Evolutionary conservation across 2,329 filamentous ascomycete species (phyloP).

Genomic region (Neocatenulostroma microsporum): DNA sequence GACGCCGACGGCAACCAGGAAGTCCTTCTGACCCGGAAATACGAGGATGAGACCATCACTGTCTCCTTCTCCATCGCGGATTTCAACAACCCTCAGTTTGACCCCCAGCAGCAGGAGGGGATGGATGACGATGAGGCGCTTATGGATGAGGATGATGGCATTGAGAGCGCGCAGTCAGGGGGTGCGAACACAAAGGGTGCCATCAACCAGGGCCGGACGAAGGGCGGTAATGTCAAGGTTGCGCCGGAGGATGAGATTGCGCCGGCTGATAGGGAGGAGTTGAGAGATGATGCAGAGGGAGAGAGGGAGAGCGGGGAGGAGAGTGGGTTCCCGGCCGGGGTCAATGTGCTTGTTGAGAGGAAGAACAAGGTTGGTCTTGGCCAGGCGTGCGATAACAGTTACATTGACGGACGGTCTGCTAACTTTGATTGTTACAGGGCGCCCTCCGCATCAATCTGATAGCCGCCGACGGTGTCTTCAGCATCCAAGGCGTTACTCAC

Average conservation of each 20-base stretch:
- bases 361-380: slow-evolving; percentile 57
- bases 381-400: no score
- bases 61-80: slow-evolving; percentile 81
- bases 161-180: slow-evolving; percentile 44
- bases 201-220: slow-evolving; percentile 47
- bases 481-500: slow-evolving; percentile 86
- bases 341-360: slow-evolving; percentile 87
- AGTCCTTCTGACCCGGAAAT: slow-evolving; percentile 72
- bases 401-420: no score
- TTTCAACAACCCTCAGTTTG: slow-evolving; percentile 51
- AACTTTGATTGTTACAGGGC: slow-evolving; percentile 44
- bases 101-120: slow-evolving; percentile 39
- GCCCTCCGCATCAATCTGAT: slow-evolving; percentile 80
- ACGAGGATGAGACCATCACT: slow-evolving; percentile 79
- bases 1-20: slow-evolving; percentile 82
- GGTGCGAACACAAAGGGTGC: slow-evolving; percentile 50
- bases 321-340: slow-evolving; percentile 64
- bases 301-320: slow-evolving; percentile 37
- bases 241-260: slow-evolving; percentile 50
- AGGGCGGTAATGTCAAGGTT: slow-evolving; percentile 46
- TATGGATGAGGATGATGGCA: slow-evolving; percentile 31
- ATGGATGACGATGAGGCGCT: slow-evolving; percentile 36
- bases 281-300: slow-evolving; percentile 46
- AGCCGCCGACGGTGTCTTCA: slow-evolving; percentile 76
- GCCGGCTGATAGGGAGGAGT: slow-evolving; percentile 51